These are phyloP conservation scores for Voacanga thouarsii DNA, from an alignment of 257 asterid species.

Conservation along the genomic window DNA sequence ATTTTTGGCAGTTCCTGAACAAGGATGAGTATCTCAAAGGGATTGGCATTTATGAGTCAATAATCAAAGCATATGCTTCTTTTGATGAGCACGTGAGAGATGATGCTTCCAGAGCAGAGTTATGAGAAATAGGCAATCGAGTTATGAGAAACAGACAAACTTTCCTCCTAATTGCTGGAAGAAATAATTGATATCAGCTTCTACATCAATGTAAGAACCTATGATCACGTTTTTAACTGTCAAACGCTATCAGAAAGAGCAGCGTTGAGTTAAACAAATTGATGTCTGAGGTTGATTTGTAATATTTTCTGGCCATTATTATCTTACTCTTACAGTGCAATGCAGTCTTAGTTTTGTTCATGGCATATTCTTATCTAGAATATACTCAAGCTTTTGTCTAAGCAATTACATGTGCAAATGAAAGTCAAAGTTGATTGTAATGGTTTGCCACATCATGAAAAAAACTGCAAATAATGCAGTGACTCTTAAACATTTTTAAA, in stretches of 20 bases:
- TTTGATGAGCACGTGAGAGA: slow-evolving; percentile 41
- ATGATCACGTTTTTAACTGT: background rate
- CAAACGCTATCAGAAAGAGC: background rate
- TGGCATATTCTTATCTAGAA: background rate
- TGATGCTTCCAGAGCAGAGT: slow-evolving; percentile 56
- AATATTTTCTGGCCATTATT: background rate
- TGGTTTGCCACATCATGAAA: background rate
- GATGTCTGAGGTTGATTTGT: background rate
- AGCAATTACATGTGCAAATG: background rate
- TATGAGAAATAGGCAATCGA: slow-evolving; percentile 43
- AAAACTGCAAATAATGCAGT: too few species aligned
- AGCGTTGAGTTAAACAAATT: background rate
- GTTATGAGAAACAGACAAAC: slow-evolving; percentile 33
- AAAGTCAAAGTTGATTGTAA: background rate
- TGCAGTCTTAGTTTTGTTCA: background rate
- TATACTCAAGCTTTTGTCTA: background rate
- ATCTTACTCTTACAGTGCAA: background rate
- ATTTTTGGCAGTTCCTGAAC: slow-evolving; percentile 69
- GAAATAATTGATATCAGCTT: background rate
- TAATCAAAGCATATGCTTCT: slow-evolving; percentile 71
- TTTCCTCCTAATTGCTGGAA: background rate
- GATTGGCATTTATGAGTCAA: slow-evolving; percentile 61
- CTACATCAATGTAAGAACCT: background rate
- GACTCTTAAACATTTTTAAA: too few species aligned
- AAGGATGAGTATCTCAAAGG: slow-evolving; percentile 87